These are phyloP conservation scores for Annulohypoxylon stygium DNA, from an alignment of 495 filamentous ascomycete species.

Conservation along the genomic window DNA sequence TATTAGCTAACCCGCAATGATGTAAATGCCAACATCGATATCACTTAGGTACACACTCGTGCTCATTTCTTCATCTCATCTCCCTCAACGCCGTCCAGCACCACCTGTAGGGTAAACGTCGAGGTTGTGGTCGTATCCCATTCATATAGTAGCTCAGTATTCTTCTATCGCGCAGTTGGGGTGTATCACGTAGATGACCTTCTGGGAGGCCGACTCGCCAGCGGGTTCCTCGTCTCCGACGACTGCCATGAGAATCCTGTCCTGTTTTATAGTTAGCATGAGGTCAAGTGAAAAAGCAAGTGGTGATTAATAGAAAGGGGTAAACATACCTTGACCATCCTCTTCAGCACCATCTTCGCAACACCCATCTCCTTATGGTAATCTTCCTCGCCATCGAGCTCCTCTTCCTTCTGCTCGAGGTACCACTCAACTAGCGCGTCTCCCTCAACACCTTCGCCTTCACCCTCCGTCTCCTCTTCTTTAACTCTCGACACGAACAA, in stretches of 20 bases:
- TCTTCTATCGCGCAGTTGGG: constrained; percentile 90
- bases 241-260: constrained; percentile 92
- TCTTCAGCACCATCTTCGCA: constrained; percentile 89
- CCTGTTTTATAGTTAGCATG: constrained; percentile 62
- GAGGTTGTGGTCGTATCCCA: neutral
- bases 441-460: constrained; percentile 89
- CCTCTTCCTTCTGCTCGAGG: constrained; percentile 89
- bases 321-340: constrained; percentile 90
- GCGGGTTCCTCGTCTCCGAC: constrained; percentile 67
- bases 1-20: neutral
- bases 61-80: neutral
- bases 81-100: neutral
- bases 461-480: constrained; percentile 77
- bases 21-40: neutral
- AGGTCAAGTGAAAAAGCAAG: neutral
- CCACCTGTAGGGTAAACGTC: neutral
- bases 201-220: constrained; percentile 59
- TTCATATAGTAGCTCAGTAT: constrained; percentile 24
- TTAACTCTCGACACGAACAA: constrained; percentile 79
- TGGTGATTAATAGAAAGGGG: neutral
- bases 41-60: neutral
- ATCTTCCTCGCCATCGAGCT: constrained; percentile 84
- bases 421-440: constrained; percentile 92
- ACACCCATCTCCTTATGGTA: constrained; percentile 79
- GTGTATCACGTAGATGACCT: constrained; percentile 89